Percentiles rank a stretch among this genome's conserved stretches.
Conservation (phyloP, 2,329 filamentous ascomycete species). For the Penicillium aurantiogriseum region DNA sequence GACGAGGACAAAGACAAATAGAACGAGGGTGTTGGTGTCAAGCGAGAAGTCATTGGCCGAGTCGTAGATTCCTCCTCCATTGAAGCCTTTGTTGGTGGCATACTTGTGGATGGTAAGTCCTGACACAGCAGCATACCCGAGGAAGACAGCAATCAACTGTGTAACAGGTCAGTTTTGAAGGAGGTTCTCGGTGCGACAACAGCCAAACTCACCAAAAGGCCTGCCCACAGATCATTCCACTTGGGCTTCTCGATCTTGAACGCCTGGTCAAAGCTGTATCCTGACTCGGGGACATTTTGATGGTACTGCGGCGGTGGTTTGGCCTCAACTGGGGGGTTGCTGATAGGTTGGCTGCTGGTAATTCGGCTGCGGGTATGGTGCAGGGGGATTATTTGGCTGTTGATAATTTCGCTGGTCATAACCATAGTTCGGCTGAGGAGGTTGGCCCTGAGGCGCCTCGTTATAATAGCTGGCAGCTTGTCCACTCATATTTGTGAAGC, state of each 20-base stretch:
- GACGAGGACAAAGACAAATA: constrained; percentile 76
- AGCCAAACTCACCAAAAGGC: constrained; percentile 60
- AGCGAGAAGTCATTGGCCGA: constrained; percentile 65
- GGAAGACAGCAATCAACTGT: constrained; percentile 67
- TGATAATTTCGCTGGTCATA: constrained; percentile 19
- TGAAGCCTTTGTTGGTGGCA: constrained; percentile 59
- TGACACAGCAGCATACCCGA: constrained; percentile 74
- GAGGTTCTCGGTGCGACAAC: background rate
- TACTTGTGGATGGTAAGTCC: constrained; percentile 76
- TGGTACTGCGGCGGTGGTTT: constrained; percentile 23
- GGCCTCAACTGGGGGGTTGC: constrained; percentile 19
- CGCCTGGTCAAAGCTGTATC: constrained; percentile 66
- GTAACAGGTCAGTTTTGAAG: background rate
- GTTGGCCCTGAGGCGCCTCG: constrained; percentile 24
- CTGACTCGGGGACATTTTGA: constrained; percentile 30
- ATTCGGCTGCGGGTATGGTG: constrained; percentile 2
- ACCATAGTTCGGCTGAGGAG: constrained; percentile 14
- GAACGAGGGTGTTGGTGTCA: constrained; percentile 78
- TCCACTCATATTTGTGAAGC: constrained; percentile 32
- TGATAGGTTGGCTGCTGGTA: constrained; percentile 6
- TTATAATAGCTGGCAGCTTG: constrained; percentile 39
- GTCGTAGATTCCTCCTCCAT: constrained; percentile 72
- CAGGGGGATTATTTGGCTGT: background rate
- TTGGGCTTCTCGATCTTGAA: constrained; percentile 84
- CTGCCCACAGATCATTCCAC: constrained; percentile 88